Evolutionary conservation across 257 asterid species (phyloP), one percentile per base, ranked within the genome.

Genomic region (Anisodus tanguticus): DNA sequence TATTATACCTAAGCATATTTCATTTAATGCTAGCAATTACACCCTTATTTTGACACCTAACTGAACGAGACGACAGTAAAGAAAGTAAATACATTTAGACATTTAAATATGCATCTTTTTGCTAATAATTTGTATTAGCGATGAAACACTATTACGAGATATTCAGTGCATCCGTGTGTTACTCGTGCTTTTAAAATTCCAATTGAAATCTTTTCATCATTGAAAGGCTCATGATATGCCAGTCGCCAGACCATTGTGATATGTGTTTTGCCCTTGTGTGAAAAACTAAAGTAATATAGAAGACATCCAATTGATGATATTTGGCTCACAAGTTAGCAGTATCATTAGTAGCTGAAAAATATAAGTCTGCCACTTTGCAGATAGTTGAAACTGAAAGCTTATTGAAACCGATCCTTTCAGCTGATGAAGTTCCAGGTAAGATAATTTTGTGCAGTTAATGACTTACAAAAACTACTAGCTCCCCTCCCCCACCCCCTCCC

Each of bases 361-460:
- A n/a, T 47, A 49, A 3, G 45, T 41, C 5, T 85, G 79, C 57
- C 78, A 4, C 49, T 81, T 86, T 77, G 69, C 91, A 97, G 99
- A 85, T 89, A 9, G 96, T 93, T 88, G 96, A 93, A 90, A 92
- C 97, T 13, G 97, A 97, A 89, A 93, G 95, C 86, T 89, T 97
- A 87, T 86, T 95, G 85, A 93, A 90, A 84, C 97, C 97, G 80
- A 88, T 95, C 86, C 90, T 92, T 87, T 90, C 94, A 69, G 90
- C 90, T 60, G 98, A 92, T 72, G 97, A 95, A 92, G 86, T 90
- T 86, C 88, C 91, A 69, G 97, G 99, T 96, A 83, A 83, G 58
- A 13, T 22, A 6, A 19, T 60, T 60, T 60, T 76, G 47, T 22
- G 35, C 35, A 51, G 51, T 51, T 22, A 26, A 22, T 19, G 31